Base-by-base conservation (phyloP, 441 rosid genomes). In the Gossypium aridum region DNA sequence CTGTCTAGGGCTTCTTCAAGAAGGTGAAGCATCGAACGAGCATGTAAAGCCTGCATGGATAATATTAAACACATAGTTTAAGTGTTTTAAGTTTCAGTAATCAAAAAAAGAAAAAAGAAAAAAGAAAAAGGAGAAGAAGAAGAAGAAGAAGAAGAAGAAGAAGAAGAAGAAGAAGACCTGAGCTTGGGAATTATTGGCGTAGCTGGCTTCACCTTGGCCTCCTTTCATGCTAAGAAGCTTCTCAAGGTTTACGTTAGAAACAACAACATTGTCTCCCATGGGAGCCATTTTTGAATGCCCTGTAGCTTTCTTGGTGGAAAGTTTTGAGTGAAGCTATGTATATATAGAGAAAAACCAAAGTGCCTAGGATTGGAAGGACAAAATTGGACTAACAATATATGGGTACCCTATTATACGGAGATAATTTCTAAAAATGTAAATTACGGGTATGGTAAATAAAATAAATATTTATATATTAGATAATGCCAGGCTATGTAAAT, bases 101-200 rank as follows among this genome's bases (percentile, higher is more conserved):
- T 34, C 8, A 34, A 34, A 34, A 34, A 34, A 5, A 31, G 7
- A 31, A 31, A 31, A 22, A 16, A 4, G 10, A 60, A 19, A 4
- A 53, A 4, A 23, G 2, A 2, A 23, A 0, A 23, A 2, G 2
- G 20, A n/a, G 14, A 63, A 23, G 25, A 23, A 23, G 25, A 23
- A 23, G 25, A 23, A 23, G 25, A 23, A 23, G 25, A 23, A 23
- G 25, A 14, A 20, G 0, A 23, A 64, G 7, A 65, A 16, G 23
- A 57, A 22, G 25, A 23, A 59, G 13, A 23, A 1, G 3, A 59
- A 1, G 10, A 2, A 1, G 12, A 47, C 98, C 98, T 94, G 99
- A 31, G 99, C 99, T 88, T 94, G 90, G 55, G 98, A 91, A 88
- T 94, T 94, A 64, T 85, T 92, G 78, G 96, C 99, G 79, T 94